phyloP scores from a whole-genome alignment of 345 rosid genomes.

The Adansonia digitata region DNA sequence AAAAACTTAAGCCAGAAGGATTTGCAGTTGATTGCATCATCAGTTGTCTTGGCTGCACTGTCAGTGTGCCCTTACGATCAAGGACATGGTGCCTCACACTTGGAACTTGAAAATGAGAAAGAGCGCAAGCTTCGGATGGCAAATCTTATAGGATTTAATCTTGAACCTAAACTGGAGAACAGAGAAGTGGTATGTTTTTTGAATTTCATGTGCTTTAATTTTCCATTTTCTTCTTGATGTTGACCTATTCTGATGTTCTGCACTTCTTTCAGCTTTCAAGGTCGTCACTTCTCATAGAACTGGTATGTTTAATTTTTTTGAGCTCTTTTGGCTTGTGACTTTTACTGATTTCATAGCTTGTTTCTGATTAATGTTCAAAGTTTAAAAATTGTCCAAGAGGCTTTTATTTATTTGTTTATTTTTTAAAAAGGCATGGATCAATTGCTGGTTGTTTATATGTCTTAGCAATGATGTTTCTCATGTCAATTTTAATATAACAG shows the following conservation, averaged over 20 bases:
- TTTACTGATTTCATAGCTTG: neutral
- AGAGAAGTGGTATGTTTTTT: slow-evolving; percentile 69
- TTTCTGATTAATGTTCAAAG: neutral
- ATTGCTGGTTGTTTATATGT: neutral
- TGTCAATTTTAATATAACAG: neutral
- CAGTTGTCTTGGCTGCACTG: slow-evolving; percentile 92
- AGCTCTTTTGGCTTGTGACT: neutral
- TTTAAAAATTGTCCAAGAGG: neutral
- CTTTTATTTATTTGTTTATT: neutral
- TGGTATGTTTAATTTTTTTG: slow-evolving; percentile 49
- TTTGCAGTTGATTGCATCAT: slow-evolving; percentile 87
- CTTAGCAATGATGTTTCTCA: neutral
- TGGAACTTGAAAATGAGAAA: slow-evolving; percentile 84
- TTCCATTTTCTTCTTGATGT: neutral
- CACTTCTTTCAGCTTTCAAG: slow-evolving; percentile 66
- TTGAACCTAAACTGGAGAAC: slow-evolving; percentile 75
- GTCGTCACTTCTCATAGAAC: slow-evolving; percentile 78
- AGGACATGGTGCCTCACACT: slow-evolving; percentile 64
- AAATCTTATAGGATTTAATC: slow-evolving; percentile 86
- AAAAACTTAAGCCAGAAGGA: slow-evolving; percentile 95
- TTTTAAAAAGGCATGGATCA: neutral
- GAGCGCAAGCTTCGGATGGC: slow-evolving; percentile 92
- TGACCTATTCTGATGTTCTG: neutral
- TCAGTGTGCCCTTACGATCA: slow-evolving; percentile 72
- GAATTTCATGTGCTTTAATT: slow-evolving; percentile 1